Conservation (phyloP, 805 yeast genomes). For the Yarrowia sp. region DNA sequence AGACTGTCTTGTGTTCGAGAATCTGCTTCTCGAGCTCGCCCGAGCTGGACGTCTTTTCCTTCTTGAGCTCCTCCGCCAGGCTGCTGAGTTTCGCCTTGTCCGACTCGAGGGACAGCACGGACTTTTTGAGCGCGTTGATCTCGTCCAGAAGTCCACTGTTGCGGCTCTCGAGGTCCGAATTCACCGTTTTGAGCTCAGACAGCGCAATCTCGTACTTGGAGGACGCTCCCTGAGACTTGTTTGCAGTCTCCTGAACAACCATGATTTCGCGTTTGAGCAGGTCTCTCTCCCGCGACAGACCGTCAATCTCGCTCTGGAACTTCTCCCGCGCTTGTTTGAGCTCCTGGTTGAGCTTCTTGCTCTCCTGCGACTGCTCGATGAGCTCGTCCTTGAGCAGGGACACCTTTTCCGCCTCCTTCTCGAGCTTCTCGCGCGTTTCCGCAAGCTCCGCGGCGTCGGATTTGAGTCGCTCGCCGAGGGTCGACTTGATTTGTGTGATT, state of each 20-base stretch:
- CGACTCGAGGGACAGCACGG: background rate
- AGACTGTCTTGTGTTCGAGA: conserved; percentile 8
- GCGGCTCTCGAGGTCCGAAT: background rate
- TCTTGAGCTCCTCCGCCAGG: background rate
- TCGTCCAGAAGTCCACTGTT: conserved; percentile 1
- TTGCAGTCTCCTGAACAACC: background rate
- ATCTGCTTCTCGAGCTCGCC: conserved; percentile 16
- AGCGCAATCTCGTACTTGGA: conserved; percentile 39
- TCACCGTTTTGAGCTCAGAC: conserved; percentile 31
- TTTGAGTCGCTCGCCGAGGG: conserved; percentile 47
- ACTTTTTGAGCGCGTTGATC: background rate
- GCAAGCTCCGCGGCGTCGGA: conserved; percentile 40
- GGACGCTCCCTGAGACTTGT: conserved; percentile 10
- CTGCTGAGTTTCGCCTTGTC: background rate
- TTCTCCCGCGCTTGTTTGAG: conserved; percentile 33
- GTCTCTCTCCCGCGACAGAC: conserved; percentile 32
- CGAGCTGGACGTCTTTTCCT: background rate
- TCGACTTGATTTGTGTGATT: conserved; percentile 40
- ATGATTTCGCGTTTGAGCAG: conserved; percentile 32
- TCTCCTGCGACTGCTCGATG: conserved; percentile 35
- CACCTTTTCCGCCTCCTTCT: conserved; percentile 41
- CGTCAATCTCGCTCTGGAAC: conserved; percentile 28
- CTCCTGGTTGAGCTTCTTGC: conserved; percentile 36
- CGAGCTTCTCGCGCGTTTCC: conserved; percentile 38
- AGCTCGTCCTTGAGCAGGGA: conserved; percentile 44